Percentiles rank a stretch among this genome's conserved stretches.
Conservation (phyloP, 306 rosid genomes). For the Ormosia emarginata region DNA sequence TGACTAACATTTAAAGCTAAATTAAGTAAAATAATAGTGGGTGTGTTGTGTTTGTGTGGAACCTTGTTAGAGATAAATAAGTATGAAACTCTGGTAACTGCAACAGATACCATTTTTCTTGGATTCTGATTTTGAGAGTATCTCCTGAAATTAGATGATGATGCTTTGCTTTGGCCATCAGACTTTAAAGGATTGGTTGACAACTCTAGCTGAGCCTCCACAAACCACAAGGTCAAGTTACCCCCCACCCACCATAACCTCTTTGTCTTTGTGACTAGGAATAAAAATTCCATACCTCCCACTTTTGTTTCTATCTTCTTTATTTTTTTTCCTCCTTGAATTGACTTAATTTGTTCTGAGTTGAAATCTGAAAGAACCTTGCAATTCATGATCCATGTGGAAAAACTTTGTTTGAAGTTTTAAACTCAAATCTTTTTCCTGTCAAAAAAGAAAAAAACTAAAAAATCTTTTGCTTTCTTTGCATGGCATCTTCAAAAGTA, state of each 20-base stretch:
- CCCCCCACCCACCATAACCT: constrained; percentile 23
- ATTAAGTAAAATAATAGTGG: neutral
- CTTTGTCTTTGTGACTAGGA: constrained; percentile 19
- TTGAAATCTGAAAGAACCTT: constrained; percentile 34
- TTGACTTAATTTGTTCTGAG: constrained; percentile 33
- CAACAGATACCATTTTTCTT: constrained; percentile 31
- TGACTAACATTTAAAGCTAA: neutral
- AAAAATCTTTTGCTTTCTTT: no score
- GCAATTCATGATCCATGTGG: constrained; percentile 26
- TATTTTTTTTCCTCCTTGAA: neutral
- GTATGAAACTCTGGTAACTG: neutral
- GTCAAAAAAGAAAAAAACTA: no score
- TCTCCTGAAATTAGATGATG: constrained; percentile 21
- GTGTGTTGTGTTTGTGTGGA: neutral
- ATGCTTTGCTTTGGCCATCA: constrained; percentile 35
- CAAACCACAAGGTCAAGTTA: constrained; percentile 44
- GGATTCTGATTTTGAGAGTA: constrained; percentile 43
- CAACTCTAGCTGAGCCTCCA: constrained; percentile 38
- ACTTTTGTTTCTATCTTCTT: constrained; percentile 9
- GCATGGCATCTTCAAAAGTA: no score
- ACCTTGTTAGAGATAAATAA: neutral
- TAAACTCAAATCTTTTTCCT: no score
- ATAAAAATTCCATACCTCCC: constrained; percentile 35
- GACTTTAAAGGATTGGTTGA: constrained; percentile 39
- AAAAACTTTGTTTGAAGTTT: no score